Evolutionary conservation across 257 asterid species (phyloP).

Genomic region (Cordia subcordata): DNA sequence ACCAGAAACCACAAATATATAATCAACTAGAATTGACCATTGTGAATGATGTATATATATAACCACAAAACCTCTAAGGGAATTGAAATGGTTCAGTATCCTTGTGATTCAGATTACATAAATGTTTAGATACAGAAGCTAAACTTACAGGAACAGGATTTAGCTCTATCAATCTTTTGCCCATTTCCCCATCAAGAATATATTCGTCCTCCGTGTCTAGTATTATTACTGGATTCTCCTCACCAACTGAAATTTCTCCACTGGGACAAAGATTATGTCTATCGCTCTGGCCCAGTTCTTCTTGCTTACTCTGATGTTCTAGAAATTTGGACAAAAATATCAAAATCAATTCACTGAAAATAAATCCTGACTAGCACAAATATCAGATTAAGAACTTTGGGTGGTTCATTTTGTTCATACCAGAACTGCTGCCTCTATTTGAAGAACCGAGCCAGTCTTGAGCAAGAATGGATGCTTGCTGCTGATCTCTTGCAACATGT

Average conservation of each 20-base stretch:
- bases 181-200: conserved; percentile 79
- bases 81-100: not conserved
- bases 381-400: not conserved
- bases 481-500: conserved; percentile 34
- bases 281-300: conserved; percentile 31
- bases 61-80: no score
- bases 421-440: conserved; percentile 30
- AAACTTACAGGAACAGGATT: conserved; percentile 70
- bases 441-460: conserved; percentile 75
- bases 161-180: conserved; percentile 74
- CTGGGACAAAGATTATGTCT: conserved; percentile 14
- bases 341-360: conserved; percentile 4
- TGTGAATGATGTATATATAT: no score
- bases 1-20: no score
- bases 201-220: conserved; percentile 77
- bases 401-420: conserved; percentile 20
- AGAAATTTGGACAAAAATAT: conserved; percentile 6
- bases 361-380: not conserved
- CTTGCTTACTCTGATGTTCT: conserved; percentile 31
- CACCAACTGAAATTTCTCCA: conserved; percentile 23
- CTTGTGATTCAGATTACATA: conserved; percentile 1
- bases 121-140: not conserved
- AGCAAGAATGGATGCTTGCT: conserved; percentile 49
- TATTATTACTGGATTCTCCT: conserved; percentile 19
- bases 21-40: no score